These are phyloP conservation scores for Dendrocalamus latiflorus DNA, from an alignment of 202 grass and related monocot species.

Conservation along the genomic window DNA sequence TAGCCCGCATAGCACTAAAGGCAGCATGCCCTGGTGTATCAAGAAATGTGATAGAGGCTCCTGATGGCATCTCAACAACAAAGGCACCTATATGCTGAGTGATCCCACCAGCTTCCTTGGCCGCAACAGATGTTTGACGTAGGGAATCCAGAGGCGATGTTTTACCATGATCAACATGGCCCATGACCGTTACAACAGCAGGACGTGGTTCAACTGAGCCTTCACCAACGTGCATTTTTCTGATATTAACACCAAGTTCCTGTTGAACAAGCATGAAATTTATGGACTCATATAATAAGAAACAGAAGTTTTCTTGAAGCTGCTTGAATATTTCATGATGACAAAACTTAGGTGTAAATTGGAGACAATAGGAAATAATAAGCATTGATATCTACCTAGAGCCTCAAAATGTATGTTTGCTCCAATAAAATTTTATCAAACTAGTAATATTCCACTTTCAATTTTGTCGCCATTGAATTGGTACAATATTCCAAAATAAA, in stretches of 20 bases:
- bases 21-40: constrained; percentile 98
- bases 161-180: constrained; percentile 99
- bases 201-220: constrained; percentile 61
- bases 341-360: constrained; percentile 15
- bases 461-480: neutral
- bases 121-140: constrained; percentile 90
- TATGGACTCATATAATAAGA: constrained; percentile 11
- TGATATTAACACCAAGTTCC: constrained; percentile 87
- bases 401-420: neutral
- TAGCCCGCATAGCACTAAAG: constrained; percentile 92
- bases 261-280: constrained; percentile 2
- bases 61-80: constrained; percentile 84
- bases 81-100: constrained; percentile 98
- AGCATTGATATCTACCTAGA: neutral
- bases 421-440: constrained; percentile 2
- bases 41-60: constrained; percentile 82
- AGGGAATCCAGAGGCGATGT: constrained; percentile 94
- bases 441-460: neutral
- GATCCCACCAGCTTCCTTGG: constrained; percentile 94
- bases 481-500: neutral
- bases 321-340: neutral
- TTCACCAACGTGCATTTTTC: constrained; percentile 71
- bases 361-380: neutral
- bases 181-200: constrained; percentile 93
- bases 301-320: neutral